Evolutionary conservation across 2,329 filamentous ascomycete species (phyloP).

Genomic region (Arthrobotrys musiformis): DNA sequence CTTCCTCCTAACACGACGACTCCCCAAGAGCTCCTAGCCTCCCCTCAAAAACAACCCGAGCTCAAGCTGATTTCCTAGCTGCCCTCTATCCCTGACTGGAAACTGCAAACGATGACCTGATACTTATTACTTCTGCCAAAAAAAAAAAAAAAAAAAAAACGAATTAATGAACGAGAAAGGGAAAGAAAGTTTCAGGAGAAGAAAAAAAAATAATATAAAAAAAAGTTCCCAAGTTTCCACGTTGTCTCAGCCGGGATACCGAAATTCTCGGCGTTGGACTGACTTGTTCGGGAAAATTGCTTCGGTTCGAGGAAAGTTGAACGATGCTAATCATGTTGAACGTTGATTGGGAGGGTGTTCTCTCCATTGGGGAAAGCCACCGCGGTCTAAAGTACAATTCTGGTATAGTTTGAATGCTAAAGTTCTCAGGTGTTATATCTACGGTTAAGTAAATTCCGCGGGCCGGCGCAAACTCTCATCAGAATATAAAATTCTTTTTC

Average conservation of each 20-base stretch:
- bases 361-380: not conserved
- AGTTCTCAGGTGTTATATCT: not conserved
- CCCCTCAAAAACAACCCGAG: not conserved
- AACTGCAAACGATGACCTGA: not conserved
- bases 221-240: not conserved
- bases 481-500: not conserved
- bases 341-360: not conserved
- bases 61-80: not conserved
- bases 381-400: not conserved
- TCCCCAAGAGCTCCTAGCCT: not conserved
- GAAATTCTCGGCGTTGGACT: not conserved
- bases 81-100: not conserved
- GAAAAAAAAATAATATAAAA: not conserved
- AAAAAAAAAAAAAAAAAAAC: not conserved
- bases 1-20: not conserved
- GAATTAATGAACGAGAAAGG: not conserved
- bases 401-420: not conserved
- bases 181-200: not conserved
- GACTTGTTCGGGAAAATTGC: not conserved
- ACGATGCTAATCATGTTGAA: not conserved
- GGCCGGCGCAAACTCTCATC: not conserved
- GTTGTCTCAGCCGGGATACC: not conserved
- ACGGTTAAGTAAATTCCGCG: not conserved
- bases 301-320: not conserved
- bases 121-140: not conserved